Evolutionary conservation across 2,329 filamentous ascomycete species (phyloP).

Genomic region (Nannizziopsis arthrosporioides): DNA sequence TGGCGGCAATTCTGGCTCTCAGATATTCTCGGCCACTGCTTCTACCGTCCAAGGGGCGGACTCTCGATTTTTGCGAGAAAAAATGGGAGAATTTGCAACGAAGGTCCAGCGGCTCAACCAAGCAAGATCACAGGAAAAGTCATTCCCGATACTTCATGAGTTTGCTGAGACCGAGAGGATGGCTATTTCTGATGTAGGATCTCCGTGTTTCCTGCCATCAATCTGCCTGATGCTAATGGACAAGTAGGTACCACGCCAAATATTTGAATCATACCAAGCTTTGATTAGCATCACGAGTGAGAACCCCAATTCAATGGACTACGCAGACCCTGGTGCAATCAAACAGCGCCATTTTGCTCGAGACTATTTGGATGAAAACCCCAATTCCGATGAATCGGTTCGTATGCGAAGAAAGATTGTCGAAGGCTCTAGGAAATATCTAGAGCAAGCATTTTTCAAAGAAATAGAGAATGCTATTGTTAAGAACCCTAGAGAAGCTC

Average conservation of each 20-base stretch:
- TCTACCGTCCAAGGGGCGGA: slow-evolving; percentile 50
- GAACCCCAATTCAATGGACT: slow-evolving; percentile 47
- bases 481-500: slow-evolving; percentile 78
- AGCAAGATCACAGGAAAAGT: slow-evolving; percentile 52
- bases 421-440: slow-evolving; percentile 62
- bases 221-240: slow-evolving; percentile 1
- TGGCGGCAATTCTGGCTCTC: slow-evolving; percentile 46
- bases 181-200: slow-evolving; percentile 51
- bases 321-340: slow-evolving; percentile 52
- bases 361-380: slow-evolving; percentile 64
- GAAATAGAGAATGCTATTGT: slow-evolving; percentile 66
- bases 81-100: slow-evolving; percentile 68
- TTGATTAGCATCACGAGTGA: slow-evolving; percentile 70
- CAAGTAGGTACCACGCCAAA: slow-evolving; percentile 53
- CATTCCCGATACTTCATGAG: slow-evolving; percentile 63
- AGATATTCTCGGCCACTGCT: slow-evolving; percentile 59
- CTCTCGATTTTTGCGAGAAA: slow-evolving; percentile 67
- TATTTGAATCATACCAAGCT: slow-evolving; percentile 72
- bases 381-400: slow-evolving; percentile 52
- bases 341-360: slow-evolving; percentile 64
- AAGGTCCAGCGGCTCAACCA: slow-evolving; percentile 70
- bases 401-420: slow-evolving; percentile 68
- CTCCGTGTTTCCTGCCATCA: not conserved
- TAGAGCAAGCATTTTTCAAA: slow-evolving; percentile 70
- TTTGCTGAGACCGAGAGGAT: slow-evolving; percentile 63